Base-by-base conservation (phyloP, 23 red algal genomes). In the Agarophyton chilense region DNA sequence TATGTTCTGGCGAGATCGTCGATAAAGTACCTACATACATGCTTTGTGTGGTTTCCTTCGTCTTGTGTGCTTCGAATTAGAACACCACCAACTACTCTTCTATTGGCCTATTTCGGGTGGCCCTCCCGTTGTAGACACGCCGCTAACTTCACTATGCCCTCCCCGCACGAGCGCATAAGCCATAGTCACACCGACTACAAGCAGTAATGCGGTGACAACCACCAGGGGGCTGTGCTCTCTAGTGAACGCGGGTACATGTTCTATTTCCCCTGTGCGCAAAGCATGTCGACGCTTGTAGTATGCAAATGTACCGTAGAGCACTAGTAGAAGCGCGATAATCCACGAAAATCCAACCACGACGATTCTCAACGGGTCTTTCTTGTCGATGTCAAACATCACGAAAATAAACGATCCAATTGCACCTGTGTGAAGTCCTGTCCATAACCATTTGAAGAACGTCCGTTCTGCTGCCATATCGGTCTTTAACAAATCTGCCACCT, bases 371-470 rank as follows among this genome's bases (percentile, higher is more conserved):
- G 72, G 75, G 14, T 81, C 72, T 5, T 28, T 21, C 68, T 78
- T 64, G 45, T 90, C 77, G 12, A 84, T 64, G 34, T 91, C 80
- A 62, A 92, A 98, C 67, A 82, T 90, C 21, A 77, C 88, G 55
- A 98, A 83, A 70, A 98, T 94, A 28, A 91, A 98, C 31, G 90
- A 94, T 13, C 95, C 95, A 58, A 94, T 92, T 22, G 92, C 92
- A 16, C 96, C 96, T 28, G 94, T 94, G 67, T 98, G 96, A 66
- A 98, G 83, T 33, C 92, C 96, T 2, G 92, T 95, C 63, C 93
- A 98, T 22, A 98, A 63, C 96, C 96, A 98, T 80, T 98, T 98
- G 79, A 98, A 98, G 64, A 94, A 98, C 10, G 96, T 98, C 52
- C 96, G 80, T 72, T 98, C 96, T 38, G 90, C 94, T 7, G 88